Base-by-base conservation (phyloP, 805 yeast species). In the Yarrowia sp. region DNA sequence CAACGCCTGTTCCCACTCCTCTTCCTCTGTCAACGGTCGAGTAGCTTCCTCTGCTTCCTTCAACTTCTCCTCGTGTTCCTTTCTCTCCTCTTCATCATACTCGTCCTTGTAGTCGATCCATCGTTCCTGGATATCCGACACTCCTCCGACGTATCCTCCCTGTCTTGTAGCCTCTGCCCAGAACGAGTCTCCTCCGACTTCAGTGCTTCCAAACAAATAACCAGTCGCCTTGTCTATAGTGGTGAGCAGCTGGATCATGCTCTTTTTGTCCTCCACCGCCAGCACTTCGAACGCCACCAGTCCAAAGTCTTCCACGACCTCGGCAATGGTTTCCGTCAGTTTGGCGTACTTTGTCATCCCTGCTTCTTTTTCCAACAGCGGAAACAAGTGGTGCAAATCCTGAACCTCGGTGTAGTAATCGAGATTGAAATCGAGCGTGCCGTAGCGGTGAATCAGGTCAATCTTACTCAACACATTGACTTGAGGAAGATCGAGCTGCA, bases 111-210 rank as follows among this genome's bases (percentile, higher is more conserved):
- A 81, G 66, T 90, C 97, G 11, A 95, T 83, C 99, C 99, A 95
- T 66, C 99, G 81, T 69, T 95, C 99, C 70, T 95, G 99, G 4
- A 91, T 83, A 73, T 92, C 97, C 7, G 84, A 78, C 16, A 82
- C 83, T 52, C 78, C 76, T 4, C 79, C 79, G 12, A 75, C 67
- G 46, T 74, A 76, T 65, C 11, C 89, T 85, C 41, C 92, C 87
- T 72, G 89, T 68, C 98, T 81, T 0, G 93, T 83, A 0, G 97
- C 97, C 70, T 93, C 97, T n/a, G 92, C 89, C 99, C 99, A 95
- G 1, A 95, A 85, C 0, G 93, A 84, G 72, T 95, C 99, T n/a
- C 98, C 99, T 1, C 98, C 97, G 8, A 93, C 81, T 70, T 95
- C 99, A 32, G 92, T 89, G 0, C 92, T 80, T 0, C 99, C 99